These are phyloP conservation scores for Verticillium isaacii DNA, from an alignment of 2,329 filamentous ascomycete genomes.

Conservation along the genomic window DNA sequence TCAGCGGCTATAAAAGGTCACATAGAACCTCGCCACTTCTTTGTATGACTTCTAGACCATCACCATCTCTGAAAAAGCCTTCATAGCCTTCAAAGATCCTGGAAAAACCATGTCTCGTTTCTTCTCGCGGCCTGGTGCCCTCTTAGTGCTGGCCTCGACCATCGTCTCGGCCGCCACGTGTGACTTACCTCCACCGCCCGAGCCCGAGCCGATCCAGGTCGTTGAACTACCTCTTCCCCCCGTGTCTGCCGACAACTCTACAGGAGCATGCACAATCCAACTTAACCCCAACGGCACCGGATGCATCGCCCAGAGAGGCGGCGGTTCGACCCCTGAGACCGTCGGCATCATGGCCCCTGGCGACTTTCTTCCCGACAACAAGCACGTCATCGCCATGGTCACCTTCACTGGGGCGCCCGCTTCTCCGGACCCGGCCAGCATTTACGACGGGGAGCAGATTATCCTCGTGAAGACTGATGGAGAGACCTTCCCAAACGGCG, in stretches of 20 bases:
- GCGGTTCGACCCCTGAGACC: background rate
- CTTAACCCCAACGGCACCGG: constrained; percentile 30
- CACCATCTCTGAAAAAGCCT: too few relatives aligned
- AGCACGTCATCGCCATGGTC: constrained; percentile 32
- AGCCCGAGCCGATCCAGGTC: constrained; percentile 27
- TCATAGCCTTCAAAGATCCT: too few relatives aligned
- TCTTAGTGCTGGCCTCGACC: too few relatives aligned
- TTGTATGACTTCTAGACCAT: too few relatives aligned
- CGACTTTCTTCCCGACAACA: constrained; percentile 34
- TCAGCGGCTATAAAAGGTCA: too few relatives aligned
- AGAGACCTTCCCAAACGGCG: constrained; percentile 34
- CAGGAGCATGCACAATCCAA: constrained; percentile 24
- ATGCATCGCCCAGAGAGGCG: constrained; percentile 21
- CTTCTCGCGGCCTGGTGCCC: too few relatives aligned
- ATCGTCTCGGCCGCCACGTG: too few relatives aligned
- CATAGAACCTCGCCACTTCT: too few relatives aligned
- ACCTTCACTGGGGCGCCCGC: constrained; percentile 35
- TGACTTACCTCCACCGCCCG: constrained; percentile 11
- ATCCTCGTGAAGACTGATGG: constrained; percentile 37
- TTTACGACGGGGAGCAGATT: constrained; percentile 34
- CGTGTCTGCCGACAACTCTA: constrained; percentile 16
- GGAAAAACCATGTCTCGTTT: too few relatives aligned
- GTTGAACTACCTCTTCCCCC: constrained; percentile 30
- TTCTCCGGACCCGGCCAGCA: constrained; percentile 29
- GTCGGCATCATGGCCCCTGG: constrained; percentile 5